Percentiles rank a stretch among this genome's conserved stretches.
These are phyloP conservation scores for Scenedesmus sp. DNA, from an alignment of 163 green algal genomes.

Conservation along the genomic window DNA sequence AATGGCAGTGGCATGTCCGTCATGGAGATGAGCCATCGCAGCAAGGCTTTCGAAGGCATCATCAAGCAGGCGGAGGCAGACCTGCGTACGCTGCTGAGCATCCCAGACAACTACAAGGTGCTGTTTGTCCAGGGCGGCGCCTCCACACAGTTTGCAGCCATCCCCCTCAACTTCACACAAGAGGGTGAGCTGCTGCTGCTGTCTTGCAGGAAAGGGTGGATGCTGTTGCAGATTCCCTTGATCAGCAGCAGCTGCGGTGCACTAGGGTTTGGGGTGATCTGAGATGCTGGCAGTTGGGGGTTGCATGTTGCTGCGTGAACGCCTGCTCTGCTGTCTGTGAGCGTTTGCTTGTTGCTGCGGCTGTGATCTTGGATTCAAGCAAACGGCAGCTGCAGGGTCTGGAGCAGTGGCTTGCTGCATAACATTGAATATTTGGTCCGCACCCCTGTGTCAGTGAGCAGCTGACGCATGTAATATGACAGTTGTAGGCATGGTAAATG, in stretches of 20 bases:
- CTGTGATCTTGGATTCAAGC: too few species aligned
- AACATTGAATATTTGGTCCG: too few species aligned
- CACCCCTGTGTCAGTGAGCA: too few species aligned
- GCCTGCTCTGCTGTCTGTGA: background rate
- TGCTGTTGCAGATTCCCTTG: background rate
- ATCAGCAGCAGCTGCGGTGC: background rate
- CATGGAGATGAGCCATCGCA: slow-evolving; percentile 99
- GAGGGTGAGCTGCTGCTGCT: slow-evolving; percentile 38
- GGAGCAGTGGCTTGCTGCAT: too few species aligned
- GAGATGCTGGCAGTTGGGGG: background rate
- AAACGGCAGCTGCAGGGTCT: too few species aligned
- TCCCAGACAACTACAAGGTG: slow-evolving; percentile 98
- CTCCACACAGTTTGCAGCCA: slow-evolving; percentile 93
- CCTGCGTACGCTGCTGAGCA: slow-evolving; percentile 90
- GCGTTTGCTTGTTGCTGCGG: background rate
- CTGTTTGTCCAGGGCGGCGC: slow-evolving; percentile 92
- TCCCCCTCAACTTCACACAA: slow-evolving; percentile 96
- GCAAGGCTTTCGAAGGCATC: slow-evolving; percentile 97
- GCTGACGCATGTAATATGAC: too few species aligned
- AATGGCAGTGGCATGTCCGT: slow-evolving; percentile 91
- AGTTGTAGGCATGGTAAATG: too few species aligned
- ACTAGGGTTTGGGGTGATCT: background rate
- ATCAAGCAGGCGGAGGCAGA: slow-evolving; percentile 93
- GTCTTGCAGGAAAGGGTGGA: background rate
- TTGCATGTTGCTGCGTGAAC: background rate